Evolutionary conservation across 2,329 filamentous ascomycete species (phyloP).

Genomic region (Saccharata proteae): DNA sequence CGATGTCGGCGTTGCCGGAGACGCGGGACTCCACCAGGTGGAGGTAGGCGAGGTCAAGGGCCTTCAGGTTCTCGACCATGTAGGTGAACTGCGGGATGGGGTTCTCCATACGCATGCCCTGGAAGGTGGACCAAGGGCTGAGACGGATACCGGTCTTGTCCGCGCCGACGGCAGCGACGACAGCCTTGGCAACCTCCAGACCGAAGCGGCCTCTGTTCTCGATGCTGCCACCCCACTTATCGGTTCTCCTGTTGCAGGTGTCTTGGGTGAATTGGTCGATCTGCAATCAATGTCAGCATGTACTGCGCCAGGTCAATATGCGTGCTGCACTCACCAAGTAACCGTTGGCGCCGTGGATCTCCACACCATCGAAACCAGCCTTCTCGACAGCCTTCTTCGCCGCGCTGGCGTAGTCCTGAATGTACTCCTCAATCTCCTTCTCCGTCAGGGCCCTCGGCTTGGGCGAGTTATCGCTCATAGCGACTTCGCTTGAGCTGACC

Average conservation of each 20-base stretch:
- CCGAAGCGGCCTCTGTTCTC: conserved; percentile 42
- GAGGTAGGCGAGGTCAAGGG: conserved; percentile 46
- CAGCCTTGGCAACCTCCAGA: conserved; percentile 41
- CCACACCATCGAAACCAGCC: conserved; percentile 52
- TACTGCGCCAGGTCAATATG: too few species aligned
- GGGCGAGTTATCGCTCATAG: conserved; percentile 19
- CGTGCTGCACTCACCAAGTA: too few species aligned
- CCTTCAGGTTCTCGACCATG: conserved; percentile 39
- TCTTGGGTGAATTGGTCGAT: conserved; percentile 54
- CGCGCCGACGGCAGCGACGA: conserved; percentile 38
- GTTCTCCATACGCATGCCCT: conserved; percentile 52
- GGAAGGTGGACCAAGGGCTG: conserved; percentile 48
- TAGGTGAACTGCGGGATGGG: conserved; percentile 52
- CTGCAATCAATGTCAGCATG: too few species aligned
- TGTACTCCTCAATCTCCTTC: conserved; percentile 26
- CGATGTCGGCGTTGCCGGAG: conserved; percentile 27
- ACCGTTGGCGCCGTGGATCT: conserved; percentile 46
- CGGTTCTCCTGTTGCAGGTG: conserved; percentile 41
- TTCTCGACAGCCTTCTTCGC: conserved; percentile 32
- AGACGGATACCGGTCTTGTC: conserved; percentile 46
- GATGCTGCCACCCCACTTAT: conserved; percentile 35
- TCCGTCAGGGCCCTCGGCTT: conserved; percentile 25
- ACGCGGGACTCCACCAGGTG: conserved; percentile 48
- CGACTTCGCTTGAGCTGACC: conserved; percentile 20
- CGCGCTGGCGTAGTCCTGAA: conserved; percentile 28